Percentiles rank a stretch among this genome's conserved stretches.
phyloP scores from a whole-genome alignment of 768 basidiomycete species.

The Lentinula guzmanii region DNA sequence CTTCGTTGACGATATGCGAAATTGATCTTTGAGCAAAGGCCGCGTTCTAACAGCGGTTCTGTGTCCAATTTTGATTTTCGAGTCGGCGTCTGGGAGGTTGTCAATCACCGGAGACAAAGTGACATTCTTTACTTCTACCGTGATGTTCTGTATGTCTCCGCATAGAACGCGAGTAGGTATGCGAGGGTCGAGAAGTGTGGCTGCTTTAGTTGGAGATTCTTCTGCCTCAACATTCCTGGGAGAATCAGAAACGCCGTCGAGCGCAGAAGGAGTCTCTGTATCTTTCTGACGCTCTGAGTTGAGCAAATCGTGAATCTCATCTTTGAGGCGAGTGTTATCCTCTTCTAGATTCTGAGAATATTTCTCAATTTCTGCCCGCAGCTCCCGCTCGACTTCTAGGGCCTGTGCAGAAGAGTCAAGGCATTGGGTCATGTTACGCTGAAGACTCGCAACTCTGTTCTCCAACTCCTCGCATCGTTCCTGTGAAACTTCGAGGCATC shows the following conservation, averaged over 20 bases:
- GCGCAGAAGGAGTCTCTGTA: background rate
- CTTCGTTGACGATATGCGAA: constrained; percentile 10
- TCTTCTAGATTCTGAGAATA: constrained; percentile 11
- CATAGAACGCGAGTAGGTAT: background rate
- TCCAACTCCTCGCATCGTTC: constrained; percentile 13
- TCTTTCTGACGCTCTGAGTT: constrained; percentile 4
- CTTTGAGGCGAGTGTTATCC: constrained; percentile 13
- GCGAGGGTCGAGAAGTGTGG: background rate
- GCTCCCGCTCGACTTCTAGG: constrained; percentile 18
- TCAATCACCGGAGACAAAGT: background rate
- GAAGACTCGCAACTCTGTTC: constrained; percentile 12
- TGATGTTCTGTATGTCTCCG: constrained; percentile 4
- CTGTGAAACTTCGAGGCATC: constrained; percentile 14
- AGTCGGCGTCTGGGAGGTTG: background rate
- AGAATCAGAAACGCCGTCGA: background rate
- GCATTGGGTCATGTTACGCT: constrained; percentile 15
- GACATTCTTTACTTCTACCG: constrained; percentile 2
- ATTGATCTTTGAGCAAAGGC: constrained; percentile 10
- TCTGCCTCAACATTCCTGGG: background rate
- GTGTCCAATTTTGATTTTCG: no score
- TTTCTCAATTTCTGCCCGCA: constrained; percentile 17
- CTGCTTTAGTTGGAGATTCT: background rate
- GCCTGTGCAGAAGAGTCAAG: constrained; percentile 19
- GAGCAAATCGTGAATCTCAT: constrained; percentile 6
- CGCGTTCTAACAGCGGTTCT: constrained; percentile 7